Evolutionary conservation across 805 yeast species (phyloP), one percentile per base, ranked within the genome.

Genomic region (Cyberlindnera petersonii): DNA sequence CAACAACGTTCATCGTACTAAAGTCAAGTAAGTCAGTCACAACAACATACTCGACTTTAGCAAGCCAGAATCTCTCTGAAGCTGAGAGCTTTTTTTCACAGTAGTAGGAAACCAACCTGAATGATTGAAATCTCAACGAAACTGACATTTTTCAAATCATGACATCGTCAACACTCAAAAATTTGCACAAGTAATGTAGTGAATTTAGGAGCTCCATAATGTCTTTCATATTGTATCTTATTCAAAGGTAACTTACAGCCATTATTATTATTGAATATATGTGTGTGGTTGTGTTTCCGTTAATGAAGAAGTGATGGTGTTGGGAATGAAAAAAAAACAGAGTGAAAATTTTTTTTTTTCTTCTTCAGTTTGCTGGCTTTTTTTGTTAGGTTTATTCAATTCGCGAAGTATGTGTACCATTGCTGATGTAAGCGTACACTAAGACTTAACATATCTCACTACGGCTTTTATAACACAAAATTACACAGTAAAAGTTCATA

Each of bases 81-180:
- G 9, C 27, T 9, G n/a, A 24, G 14, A 14, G 27, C 6, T 24
- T 6, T 13, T 24, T 21, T 30, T 16, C 21, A 24, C 33, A 30
- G 14, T 20, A 20, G 24, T 29, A 17, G 33, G n/a, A n/a, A n/a
- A n/a, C n/a, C n/a, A n/a, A n/a, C n/a, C n/a, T n/a, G n/a, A n/a
- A n/a, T n/a, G n/a, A n/a, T n/a, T n/a, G 24, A 9, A 22, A 22
- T 8, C 10, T 22, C 24, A 8, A 8, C 24, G 11, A 22, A 8
- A 9, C 24, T 22, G 10, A 11, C 10, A 9, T 22, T 16, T 18
- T 13, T 18, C 14, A 21, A 19, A 6, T 32, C 35, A 41, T 33
- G 50, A 53, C 58, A 53, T 50, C 56, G 58, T 53, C 58, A 53
- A 53, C 58, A 53, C 58, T 44, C 55, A 48, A 13, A 32, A 40